Evolutionary conservation across 176 grass and related monocot genomes (phyloP).

Genomic region (Hsuehochloa calcarea): DNA sequence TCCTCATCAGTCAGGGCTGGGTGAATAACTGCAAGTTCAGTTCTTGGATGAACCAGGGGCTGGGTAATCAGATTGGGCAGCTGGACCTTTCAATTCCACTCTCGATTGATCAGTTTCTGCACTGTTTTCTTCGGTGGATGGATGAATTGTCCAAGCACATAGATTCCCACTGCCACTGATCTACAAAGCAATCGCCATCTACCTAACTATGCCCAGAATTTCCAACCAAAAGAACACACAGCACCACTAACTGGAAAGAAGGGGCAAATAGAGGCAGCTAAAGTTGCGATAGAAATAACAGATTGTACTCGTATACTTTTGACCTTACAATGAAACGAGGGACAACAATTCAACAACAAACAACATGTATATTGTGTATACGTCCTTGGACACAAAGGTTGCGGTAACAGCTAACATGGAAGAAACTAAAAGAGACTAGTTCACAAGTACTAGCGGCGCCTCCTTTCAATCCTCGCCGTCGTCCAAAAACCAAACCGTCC

Average conservation of each 20-base stretch:
- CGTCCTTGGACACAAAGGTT: not conserved
- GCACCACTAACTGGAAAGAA: not conserved
- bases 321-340: not conserved
- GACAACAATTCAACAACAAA: constrained; percentile 6
- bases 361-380: constrained; percentile 32
- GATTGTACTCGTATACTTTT: not conserved
- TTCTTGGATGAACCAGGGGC: not conserved
- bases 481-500: constrained; percentile 28
- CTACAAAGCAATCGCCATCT: constrained; percentile 14
- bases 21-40: not conserved
- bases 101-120: not conserved
- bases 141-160: not conserved
- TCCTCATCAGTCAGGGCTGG: no score
- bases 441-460: not conserved
- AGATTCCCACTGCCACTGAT: not conserved
- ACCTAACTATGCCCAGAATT: not conserved
- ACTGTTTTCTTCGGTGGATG: not conserved
- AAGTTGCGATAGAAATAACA: constrained; percentile 10
- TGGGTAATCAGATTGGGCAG: not conserved
- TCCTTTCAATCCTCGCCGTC: constrained; percentile 12
- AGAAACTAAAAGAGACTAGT: constrained; percentile 5
- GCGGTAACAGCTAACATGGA: not conserved
- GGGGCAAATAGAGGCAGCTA: not conserved
- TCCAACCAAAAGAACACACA: constrained; percentile 25
- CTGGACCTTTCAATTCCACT: not conserved